Percentiles rank a stretch among this genome's conserved stretches.
Evolutionary conservation across 441 rosid genomes (phyloP).

Genomic region (Erysimum cheiri): DNA sequence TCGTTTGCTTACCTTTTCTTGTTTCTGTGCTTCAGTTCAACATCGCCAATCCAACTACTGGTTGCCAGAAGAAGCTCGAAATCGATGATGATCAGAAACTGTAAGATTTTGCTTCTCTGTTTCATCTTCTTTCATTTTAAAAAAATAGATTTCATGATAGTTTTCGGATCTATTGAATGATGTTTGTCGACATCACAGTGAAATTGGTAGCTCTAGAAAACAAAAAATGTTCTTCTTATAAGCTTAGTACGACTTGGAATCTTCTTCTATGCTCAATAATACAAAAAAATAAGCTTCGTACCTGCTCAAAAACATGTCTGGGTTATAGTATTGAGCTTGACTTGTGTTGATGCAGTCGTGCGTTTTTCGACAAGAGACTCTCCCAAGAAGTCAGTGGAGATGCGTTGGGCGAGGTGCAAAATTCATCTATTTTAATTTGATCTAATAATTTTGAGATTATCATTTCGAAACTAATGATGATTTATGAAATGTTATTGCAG

Average conservation of each 20-base stretch:
- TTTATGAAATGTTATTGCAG: slow-evolving; percentile 34
- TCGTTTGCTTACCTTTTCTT: slow-evolving; percentile 5
- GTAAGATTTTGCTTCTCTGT: slow-evolving; percentile 37
- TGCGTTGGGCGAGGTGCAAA: slow-evolving; percentile 55
- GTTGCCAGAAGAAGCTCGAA: slow-evolving; percentile 82
- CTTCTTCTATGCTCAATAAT: background rate
- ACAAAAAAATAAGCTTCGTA: background rate
- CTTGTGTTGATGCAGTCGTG: slow-evolving; percentile 46
- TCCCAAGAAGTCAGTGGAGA: slow-evolving; percentile 67
- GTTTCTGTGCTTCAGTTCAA: slow-evolving; percentile 51
- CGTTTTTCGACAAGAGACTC: slow-evolving; percentile 58
- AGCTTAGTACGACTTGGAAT: background rate
- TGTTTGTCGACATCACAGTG: background rate
- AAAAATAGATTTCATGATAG: background rate
- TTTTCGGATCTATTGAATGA: background rate
- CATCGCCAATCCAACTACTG: slow-evolving; percentile 74
- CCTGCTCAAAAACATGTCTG: background rate
- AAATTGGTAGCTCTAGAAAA: background rate
- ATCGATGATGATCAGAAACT: slow-evolving; percentile 77
- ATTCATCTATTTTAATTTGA: background rate
- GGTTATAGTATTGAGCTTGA: slow-evolving; percentile 16
- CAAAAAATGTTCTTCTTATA: background rate
- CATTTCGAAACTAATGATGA: background rate
- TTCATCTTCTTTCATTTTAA: background rate
- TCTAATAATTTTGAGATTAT: background rate